Evolutionary conservation across 2,329 filamentous ascomycete genomes (phyloP), one percentile per base, ranked within the genome.

Genomic region (Emericellopsis atlantica): DNA sequence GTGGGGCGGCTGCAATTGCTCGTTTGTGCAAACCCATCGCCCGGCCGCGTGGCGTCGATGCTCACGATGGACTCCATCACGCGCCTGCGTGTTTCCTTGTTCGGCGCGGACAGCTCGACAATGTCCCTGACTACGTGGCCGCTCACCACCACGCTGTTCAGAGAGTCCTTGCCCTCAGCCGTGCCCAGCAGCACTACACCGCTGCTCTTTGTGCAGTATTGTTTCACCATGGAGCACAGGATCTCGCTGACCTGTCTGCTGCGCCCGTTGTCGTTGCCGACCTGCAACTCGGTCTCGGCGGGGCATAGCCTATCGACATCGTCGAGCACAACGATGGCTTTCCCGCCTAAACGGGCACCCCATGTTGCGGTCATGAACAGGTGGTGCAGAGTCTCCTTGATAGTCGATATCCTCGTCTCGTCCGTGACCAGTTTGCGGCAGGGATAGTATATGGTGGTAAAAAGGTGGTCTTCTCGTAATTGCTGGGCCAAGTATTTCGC

Each of bases 91-190:
- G 84, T 84, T 49, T 95, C 88, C 61, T 98, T 98, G 52, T 90
- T 84, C 0, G 92, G 92, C 0, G 92, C 89, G 54, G 90, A 92
- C 42, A 98, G 65, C 36, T 81, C 81, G 26, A 96, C 67, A 46
- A 95, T 95, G 55, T 98, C 92, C 38, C 88, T 79, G 32, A 95
- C 85, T 29, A 96, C 80, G 58, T 96, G 90, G 1, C 89, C 87
- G 18, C 90, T 87, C 43, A 96, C 78, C 40, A 98, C 76, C 14
- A 94, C 79, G 49, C 85, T 89, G 59, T 98, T 92, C 39, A 98
- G 65, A 1, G 86, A 81, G 48, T 98, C 92, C 55, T 98, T 98
- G 15, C 83, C 81, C 58, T 95, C 88, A 0, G 90, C 88, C 16
- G 90, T 96, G 4, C 87, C 89, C 9, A 98, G 69, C 40, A 98